Conservation (phyloP, 2,329 filamentous ascomycete species). For the Hysterium pulicare region DNA sequence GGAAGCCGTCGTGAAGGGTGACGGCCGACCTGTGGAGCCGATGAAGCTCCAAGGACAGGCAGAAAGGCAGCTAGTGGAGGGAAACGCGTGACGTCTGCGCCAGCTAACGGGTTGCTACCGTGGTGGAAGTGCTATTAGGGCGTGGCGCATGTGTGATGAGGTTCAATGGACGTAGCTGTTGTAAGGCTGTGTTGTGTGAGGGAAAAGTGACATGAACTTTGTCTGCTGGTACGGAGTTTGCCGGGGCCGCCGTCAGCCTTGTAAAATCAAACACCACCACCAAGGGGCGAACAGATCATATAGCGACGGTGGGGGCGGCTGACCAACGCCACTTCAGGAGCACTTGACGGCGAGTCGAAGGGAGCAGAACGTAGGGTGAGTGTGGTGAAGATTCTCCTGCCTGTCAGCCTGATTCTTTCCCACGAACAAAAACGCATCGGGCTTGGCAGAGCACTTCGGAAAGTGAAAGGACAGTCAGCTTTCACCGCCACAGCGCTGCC, state of each 20-base stretch:
- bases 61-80: constrained; percentile 11
- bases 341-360: too few species aligned
- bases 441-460: too few species aligned
- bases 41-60: constrained; percentile 36
- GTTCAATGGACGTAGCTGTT: constrained; percentile 9
- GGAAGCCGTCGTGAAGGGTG: constrained; percentile 40
- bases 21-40: constrained; percentile 37
- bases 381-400: too few species aligned
- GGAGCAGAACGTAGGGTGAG: too few species aligned
- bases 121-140: constrained; percentile 6
- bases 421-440: too few species aligned
- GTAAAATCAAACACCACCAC: constrained; percentile 4
- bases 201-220: constrained; percentile 5
- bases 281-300: not conserved
- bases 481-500: too few species aligned
- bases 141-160: constrained; percentile 11
- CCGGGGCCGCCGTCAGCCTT: constrained; percentile 5
- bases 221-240: constrained; percentile 5
- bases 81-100: constrained; percentile 17
- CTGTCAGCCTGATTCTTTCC: too few species aligned
- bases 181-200: constrained; percentile 18
- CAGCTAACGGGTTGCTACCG: constrained; percentile 8
- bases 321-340: too few species aligned
- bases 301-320: not conserved
- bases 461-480: too few species aligned